Evolutionary conservation across 371 early-diverging fungal genomes (phyloP), one percentile per base, ranked within the genome.

Genomic region (Dinochytrium kinnereticum): DNA sequence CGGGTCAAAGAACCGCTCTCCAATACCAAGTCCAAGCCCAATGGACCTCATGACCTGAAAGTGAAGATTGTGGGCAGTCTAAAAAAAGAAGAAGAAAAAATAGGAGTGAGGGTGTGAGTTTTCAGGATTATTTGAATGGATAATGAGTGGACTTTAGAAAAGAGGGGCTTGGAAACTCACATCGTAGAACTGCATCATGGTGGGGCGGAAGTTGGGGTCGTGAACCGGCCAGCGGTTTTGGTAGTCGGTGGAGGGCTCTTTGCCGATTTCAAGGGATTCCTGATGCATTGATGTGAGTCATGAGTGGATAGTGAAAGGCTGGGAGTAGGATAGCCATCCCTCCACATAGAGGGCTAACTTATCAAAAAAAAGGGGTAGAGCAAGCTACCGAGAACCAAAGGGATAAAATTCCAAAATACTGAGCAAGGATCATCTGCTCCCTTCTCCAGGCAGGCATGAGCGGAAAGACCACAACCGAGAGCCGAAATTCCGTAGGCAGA

Each of bases 261-360:
- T 59, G 15, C 78, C 73, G 51, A 78, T 68, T 38, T 78, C 78
- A 24, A 78, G 65, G 17, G 75, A 66, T 64, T 78, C 78, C 77
- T 61, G n/a, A n/a, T n/a, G n/a, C n/a, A n/a, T n/a, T n/a, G n/a
- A n/a, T n/a, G n/a, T n/a, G n/a, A n/a, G n/a, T n/a, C n/a, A n/a
- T n/a, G n/a, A n/a, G n/a, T n/a, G n/a, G n/a, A n/a, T n/a, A n/a
- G n/a, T n/a, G n/a, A n/a, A n/a, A n/a, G n/a, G n/a, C n/a, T n/a
- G n/a, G n/a, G n/a, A n/a, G n/a, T n/a, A n/a, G n/a, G n/a, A n/a
- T n/a, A n/a, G n/a, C n/a, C n/a, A n/a, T n/a, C n/a, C n/a, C n/a
- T n/a, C n/a, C n/a, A n/a, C n/a, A n/a, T n/a, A n/a, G n/a, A n/a
- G n/a, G n/a, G n/a, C n/a, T n/a, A n/a, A n/a, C n/a, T n/a, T n/a